phyloP scores from a whole-genome alignment of 768 basidiomycete species.

The Artomyces pyxidatus region DNA sequence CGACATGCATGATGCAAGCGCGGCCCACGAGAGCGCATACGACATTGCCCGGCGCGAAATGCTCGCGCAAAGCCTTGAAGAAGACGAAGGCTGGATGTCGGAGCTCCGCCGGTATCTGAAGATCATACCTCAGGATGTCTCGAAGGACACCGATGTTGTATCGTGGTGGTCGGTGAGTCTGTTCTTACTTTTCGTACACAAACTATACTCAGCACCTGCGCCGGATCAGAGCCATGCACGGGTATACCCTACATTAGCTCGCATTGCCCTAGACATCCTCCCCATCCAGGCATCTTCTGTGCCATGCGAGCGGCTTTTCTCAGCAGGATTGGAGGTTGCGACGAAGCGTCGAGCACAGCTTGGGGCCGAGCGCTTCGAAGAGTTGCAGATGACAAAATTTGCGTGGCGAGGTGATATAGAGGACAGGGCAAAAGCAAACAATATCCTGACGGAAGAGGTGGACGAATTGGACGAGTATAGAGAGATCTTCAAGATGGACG shows the following conservation, averaged over 20 bases:
- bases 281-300: constrained; percentile 10
- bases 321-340: constrained; percentile 4
- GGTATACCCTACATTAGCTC: constrained; percentile 5
- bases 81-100: constrained; percentile 2
- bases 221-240: background rate
- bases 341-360: background rate
- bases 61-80: background rate
- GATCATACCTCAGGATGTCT: constrained; percentile 7
- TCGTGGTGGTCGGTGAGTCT: constrained; percentile 12
- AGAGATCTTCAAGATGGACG: background rate
- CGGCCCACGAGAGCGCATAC: background rate
- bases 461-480: background rate
- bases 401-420: constrained; percentile 3
- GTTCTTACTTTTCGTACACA: too few species aligned
- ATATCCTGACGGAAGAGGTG: constrained; percentile 4
- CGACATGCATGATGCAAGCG: background rate
- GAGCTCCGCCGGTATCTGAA: constrained; percentile 14
- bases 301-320: constrained; percentile 13
- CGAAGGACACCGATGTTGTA: constrained; percentile 11
- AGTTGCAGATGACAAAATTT: constrained; percentile 10
- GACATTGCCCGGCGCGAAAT: background rate
- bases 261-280: constrained; percentile 11
- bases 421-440: constrained; percentile 3
- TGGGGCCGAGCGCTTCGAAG: constrained; percentile 4
- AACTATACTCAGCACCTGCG: too few species aligned